phyloP scores from a whole-genome alignment of 2,329 filamentous ascomycete genomes.

The Aspergillus persii region DNA sequence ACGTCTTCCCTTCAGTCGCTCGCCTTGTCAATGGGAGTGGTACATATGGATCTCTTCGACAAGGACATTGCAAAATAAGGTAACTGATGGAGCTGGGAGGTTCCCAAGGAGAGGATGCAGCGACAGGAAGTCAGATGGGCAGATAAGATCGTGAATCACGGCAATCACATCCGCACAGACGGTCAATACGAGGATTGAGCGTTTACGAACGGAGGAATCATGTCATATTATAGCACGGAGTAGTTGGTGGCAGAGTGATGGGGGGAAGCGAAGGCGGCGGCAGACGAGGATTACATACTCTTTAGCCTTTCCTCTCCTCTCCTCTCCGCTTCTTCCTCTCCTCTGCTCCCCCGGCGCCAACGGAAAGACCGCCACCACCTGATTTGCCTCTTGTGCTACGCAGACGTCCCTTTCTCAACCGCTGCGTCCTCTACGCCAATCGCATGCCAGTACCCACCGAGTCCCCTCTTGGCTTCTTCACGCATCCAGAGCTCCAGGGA shows the following conservation, averaged over 20 bases:
- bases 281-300: slow-evolving; percentile 13
- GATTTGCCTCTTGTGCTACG: slow-evolving; percentile 5
- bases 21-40: slow-evolving; percentile 7
- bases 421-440: slow-evolving; percentile 14
- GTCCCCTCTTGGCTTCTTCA: slow-evolving; percentile 19
- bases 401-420: slow-evolving; percentile 11
- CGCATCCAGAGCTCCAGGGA: background rate
- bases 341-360: slow-evolving; percentile 5
- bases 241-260: background rate
- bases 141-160: slow-evolving; percentile 10
- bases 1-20: slow-evolving; percentile 4
- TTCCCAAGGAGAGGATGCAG: background rate
- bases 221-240: background rate
- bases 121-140: background rate
- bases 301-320: too few species aligned
- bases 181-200: slow-evolving; percentile 9
- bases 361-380: slow-evolving; percentile 1
- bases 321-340: background rate
- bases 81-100: background rate
- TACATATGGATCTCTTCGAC: slow-evolving; percentile 4
- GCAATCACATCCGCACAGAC: slow-evolving; percentile 12
- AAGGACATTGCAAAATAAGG: slow-evolving; percentile 15
- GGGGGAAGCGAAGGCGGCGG: background rate
- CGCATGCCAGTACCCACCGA: background rate
- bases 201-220: slow-evolving; percentile 1